phyloP scores from a whole-genome alignment of 768 basidiomycete species.

The Tulasnella sp. region DNA sequence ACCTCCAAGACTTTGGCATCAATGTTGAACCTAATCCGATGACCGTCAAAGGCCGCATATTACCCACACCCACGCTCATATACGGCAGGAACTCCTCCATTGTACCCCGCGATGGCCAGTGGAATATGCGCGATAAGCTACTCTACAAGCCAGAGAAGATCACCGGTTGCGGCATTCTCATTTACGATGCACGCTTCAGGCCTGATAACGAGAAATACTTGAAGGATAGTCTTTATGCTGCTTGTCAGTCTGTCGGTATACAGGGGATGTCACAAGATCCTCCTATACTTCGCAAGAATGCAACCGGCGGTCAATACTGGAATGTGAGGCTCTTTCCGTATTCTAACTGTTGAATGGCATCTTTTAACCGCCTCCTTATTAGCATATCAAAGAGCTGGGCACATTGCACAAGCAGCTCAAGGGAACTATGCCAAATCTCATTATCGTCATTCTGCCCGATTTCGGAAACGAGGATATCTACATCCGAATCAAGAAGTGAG shows the following conservation, averaged over 20 bases:
- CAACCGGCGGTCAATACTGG: slow-evolving; percentile 42
- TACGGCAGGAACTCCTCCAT: slow-evolving; percentile 47
- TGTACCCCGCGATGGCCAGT: slow-evolving; percentile 59
- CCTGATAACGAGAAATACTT: slow-evolving; percentile 19
- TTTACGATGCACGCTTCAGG: slow-evolving; percentile 60
- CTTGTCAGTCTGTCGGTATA: slow-evolving; percentile 43
- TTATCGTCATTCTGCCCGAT: slow-evolving; percentile 65
- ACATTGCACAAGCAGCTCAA: slow-evolving; percentile 37
- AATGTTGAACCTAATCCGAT: slow-evolving; percentile 49
- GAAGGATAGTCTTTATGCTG: background rate
- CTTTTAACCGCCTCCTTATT: background rate
- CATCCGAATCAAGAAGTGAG: slow-evolving; percentile 66
- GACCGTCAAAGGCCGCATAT: slow-evolving; percentile 50
- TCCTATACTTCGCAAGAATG: slow-evolving; percentile 48
- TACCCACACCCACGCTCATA: slow-evolving; percentile 55
- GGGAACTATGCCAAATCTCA: slow-evolving; percentile 43
- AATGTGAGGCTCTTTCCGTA: background rate
- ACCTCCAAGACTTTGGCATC: slow-evolving; percentile 67
- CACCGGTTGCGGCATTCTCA: slow-evolving; percentile 49
- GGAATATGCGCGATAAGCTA: slow-evolving; percentile 58
- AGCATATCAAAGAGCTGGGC: slow-evolving; percentile 49
- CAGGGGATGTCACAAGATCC: slow-evolving; percentile 39
- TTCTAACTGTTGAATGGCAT: background rate
- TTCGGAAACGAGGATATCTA: slow-evolving; percentile 63
- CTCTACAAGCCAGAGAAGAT: slow-evolving; percentile 54